A percentile compares a stretch with the other conserved stretches of the same genome.
phyloP scores from a whole-genome alignment of 331 rosid genomes.

The Pyracantha coccinea region DNA sequence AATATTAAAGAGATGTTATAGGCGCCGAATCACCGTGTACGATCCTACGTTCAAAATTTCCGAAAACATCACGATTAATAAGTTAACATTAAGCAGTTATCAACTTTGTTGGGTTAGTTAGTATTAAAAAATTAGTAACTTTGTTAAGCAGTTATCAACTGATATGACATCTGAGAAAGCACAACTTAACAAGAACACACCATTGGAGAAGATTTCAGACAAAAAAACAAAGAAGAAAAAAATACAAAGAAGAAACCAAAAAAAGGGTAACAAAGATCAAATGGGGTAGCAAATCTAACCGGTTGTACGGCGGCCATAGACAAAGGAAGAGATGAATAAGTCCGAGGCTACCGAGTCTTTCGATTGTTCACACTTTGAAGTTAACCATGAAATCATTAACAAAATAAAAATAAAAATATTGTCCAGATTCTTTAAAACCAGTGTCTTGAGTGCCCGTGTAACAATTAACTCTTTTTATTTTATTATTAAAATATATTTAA shows the following conservation, averaged over 20 bases:
- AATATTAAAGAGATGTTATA: too few relatives aligned
- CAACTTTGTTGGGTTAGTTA: background rate
- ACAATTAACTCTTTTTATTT: too few relatives aligned
- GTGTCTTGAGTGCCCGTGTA: too few relatives aligned
- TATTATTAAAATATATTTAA: too few relatives aligned
- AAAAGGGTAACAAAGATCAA: background rate
- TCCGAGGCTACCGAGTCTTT: constrained; percentile 1
- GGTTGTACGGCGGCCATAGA: background rate
- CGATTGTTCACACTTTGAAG: background rate
- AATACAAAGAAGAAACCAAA: background rate
- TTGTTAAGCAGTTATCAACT: background rate
- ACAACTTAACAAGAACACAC: background rate
- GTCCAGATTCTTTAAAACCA: too few relatives aligned
- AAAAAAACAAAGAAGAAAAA: background rate
- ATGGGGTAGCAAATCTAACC: background rate
- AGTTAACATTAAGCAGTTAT: background rate
- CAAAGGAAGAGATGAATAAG: background rate
- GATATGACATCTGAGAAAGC: background rate
- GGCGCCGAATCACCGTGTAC: too few relatives aligned
- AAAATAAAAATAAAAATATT: background rate
- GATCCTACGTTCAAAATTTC: background rate
- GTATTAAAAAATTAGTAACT: background rate
- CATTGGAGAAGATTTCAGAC: background rate
- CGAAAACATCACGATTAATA: background rate
- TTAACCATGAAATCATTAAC: background rate